Base-by-base conservation (phyloP, 192 early-diverging fungal genomes). In the Backusella luteola region DNA sequence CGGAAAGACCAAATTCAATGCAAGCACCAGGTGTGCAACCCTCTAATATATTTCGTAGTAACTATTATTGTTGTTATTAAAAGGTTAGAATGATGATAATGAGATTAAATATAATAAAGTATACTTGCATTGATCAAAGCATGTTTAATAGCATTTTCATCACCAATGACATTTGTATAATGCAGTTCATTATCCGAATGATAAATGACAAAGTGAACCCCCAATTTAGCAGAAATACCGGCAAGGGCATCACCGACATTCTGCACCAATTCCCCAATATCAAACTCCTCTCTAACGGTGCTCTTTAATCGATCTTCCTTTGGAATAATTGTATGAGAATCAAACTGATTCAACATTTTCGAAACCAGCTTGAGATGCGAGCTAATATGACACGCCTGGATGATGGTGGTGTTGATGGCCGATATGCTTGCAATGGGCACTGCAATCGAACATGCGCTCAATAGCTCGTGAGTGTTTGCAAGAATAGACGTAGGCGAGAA, bases 241-340 rank as follows among this genome's bases (percentile, higher is more conserved):
- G 88, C 85, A 21, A 89, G 71, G 23, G 84, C 77, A 77, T 90
- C 89, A 6, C 87, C 89, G 3, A 90, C 74, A 70, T 82, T 84
- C 74, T 90, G 88, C 3, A 89, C 75, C 73, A 88, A 70, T 52
- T 87, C 83, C 32, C 87, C 82, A 19, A 89, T 81, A 77, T 90
- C 89, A 80, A 90, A 90, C 17, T 84, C 73, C 5, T 66, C 52
- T 11, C 59, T 70, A 9, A 78, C 44, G 32, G 41, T 71, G 42
- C n/a, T 77, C 53, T 70, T 59, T 1, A 78, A 44, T 21, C n/a
- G n/a, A 7, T 63, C 26, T 14, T 35, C 17, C 29, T 67, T 44
- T 11, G 29, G 36, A 11, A 38, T 26, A 1, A 19, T 38, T 42
- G 36, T 41, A 34, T 29, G 17, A 11, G 29, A 11, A 15, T 32